Conservation (phyloP, 371 early-diverging fungal genomes). For the Capillidium heterosporum region DNA sequence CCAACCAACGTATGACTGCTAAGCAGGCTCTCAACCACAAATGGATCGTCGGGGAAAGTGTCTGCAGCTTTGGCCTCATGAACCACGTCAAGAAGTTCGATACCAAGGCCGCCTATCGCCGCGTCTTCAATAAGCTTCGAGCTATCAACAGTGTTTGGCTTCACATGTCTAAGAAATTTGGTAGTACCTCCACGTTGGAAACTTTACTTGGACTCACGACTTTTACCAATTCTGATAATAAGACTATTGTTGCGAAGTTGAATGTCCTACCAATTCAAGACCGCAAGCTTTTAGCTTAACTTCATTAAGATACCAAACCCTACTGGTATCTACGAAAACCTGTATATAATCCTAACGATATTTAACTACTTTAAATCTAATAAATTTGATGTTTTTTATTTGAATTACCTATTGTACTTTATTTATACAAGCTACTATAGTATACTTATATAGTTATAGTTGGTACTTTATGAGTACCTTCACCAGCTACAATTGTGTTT, state of each 20-base stretch:
- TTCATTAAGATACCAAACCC: no score
- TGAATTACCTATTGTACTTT: no score
- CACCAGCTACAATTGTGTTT: no score
- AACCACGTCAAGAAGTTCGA: conserved; percentile 48
- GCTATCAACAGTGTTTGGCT: conserved; percentile 4
- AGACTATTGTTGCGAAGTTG: not conserved
- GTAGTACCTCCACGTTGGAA: not conserved
- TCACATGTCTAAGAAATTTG: not conserved
- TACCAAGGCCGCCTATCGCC: conserved; percentile 11
- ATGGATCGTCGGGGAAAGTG: conserved; percentile 50
- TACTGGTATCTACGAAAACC: no score
- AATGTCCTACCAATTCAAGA: no score
- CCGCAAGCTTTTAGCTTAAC: no score
- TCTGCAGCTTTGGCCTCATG: conserved; percentile 41
- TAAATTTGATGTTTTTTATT: no score
- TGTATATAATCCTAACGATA: no score
- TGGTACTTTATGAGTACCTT: no score
- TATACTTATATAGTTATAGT: no score
- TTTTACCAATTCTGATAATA: not conserved
- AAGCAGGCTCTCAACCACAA: conserved; percentile 61
- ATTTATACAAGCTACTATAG: no score
- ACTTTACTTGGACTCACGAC: not conserved
- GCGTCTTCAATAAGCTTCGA: conserved; percentile 1
- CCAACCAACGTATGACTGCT: conserved; percentile 54
- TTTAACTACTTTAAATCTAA: no score